These are phyloP conservation scores for Penicillium nordicum DNA, from an alignment of 2,329 filamentous ascomycete species.

Conservation along the genomic window DNA sequence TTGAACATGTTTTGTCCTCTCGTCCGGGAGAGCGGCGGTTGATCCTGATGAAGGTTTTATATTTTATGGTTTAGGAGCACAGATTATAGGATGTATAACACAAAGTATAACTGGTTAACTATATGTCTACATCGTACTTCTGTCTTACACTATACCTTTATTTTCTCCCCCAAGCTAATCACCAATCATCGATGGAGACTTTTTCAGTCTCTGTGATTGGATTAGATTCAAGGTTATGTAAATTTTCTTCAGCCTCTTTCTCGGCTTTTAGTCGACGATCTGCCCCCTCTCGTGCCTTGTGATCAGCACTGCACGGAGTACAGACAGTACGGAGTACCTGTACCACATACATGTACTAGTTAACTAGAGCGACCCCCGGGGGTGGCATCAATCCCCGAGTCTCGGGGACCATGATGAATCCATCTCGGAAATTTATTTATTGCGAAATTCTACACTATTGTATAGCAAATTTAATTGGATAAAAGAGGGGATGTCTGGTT, in stretches of 20 bases:
- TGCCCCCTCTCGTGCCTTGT: not conserved
- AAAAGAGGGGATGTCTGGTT: not conserved
- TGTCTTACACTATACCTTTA: not conserved
- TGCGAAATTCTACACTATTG: conserved; percentile 1
- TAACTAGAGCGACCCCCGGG: not conserved
- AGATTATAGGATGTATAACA: not conserved
- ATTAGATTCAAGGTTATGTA: not conserved
- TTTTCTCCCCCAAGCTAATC: not conserved
- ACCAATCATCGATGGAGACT: not conserved
- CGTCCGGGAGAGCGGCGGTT: conserved; percentile 4
- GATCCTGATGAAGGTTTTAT: not conserved
- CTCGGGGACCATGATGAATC: conserved; percentile 4
- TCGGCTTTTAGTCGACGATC: not conserved
- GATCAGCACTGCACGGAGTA: not conserved
- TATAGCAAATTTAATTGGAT: not conserved
- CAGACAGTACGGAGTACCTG: not conserved
- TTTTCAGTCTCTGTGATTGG: not conserved
- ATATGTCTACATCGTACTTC: not conserved
- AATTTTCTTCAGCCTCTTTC: conserved; percentile 6
- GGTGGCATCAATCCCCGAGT: not conserved
- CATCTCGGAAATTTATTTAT: conserved; percentile 2
- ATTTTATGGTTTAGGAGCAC: not conserved
- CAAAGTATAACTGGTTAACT: too few relatives aligned
- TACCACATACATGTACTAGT: not conserved
- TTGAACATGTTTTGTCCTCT: not conserved